Evolutionary conservation across 257 asterid genomes (phyloP).

Genomic region (Osmanthus fragrans): DNA sequence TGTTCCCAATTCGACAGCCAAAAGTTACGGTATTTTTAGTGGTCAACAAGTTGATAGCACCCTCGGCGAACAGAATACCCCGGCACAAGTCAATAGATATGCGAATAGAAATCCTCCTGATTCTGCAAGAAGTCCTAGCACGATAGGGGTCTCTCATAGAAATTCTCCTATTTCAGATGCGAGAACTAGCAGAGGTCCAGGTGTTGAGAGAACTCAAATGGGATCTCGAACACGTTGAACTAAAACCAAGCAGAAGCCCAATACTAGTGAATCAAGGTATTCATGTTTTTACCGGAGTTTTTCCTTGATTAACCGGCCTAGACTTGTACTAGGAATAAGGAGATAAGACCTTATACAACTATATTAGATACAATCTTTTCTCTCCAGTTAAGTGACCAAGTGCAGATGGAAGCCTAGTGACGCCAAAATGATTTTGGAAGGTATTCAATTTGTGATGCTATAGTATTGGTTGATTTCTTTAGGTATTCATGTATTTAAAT

Average conservation of each 20-base stretch:
- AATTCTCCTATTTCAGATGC: conserved; percentile 30
- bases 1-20: conserved; percentile 32
- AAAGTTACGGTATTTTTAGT: conserved; percentile 57
- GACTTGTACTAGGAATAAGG: background rate
- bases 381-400: background rate
- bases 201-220: conserved; percentile 21
- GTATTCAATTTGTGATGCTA: conserved; percentile 11
- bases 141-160: conserved; percentile 18
- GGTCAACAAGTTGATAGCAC: conserved; percentile 23
- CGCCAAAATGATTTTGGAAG: conserved; percentile 8
- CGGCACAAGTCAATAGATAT: conserved; percentile 55
- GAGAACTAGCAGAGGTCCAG: conserved; percentile 34
- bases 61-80: conserved; percentile 25
- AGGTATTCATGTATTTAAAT: background rate
- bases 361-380: background rate
- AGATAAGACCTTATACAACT: background rate
- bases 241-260: conserved; percentile 36
- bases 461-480: background rate
- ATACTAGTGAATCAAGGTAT: conserved; percentile 18
- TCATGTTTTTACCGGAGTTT: background rate
- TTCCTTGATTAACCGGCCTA: background rate
- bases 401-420: background rate
- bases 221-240: conserved; percentile 26
- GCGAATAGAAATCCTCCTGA: conserved; percentile 39
- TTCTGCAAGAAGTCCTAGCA: conserved; percentile 30